Conservation (phyloP, 2,329 filamentous ascomycete species). For the Cercospora sesami region DNA sequence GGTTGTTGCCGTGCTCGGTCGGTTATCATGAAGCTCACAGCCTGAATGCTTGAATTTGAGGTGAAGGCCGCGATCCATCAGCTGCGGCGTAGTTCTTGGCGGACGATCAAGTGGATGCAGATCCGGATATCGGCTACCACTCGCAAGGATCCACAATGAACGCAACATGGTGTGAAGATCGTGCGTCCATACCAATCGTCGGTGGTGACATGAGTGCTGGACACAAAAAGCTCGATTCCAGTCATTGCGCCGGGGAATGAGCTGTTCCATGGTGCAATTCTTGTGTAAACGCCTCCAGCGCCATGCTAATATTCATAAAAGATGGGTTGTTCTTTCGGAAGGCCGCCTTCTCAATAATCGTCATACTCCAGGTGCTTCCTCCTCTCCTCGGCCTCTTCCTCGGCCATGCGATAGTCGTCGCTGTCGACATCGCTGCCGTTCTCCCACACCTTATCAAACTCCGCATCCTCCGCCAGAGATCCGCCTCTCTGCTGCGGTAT, state of each 20-base stretch:
- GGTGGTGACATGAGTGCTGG: background rate
- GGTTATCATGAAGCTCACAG: background rate
- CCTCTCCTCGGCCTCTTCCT: slow-evolving; percentile 69
- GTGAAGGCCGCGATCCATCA: background rate
- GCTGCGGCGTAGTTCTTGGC: background rate
- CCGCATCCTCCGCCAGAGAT: slow-evolving; percentile 62
- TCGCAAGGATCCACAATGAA: background rate
- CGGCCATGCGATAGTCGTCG: slow-evolving; percentile 75
- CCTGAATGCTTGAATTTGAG: background rate
- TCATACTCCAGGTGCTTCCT: slow-evolving; percentile 49
- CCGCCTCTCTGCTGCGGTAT: slow-evolving; percentile 48
- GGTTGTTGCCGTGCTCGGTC: background rate
- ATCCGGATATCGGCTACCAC: background rate
- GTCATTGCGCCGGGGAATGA: background rate
- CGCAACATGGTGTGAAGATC: background rate
- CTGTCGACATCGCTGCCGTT: slow-evolving; percentile 83
- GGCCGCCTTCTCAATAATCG: slow-evolving; percentile 24
- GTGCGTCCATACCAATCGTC: background rate
- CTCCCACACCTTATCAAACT: slow-evolving; percentile 81
- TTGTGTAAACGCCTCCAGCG: slow-evolving; percentile 1
- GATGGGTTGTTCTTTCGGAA: background rate
- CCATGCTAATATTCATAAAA: slow-evolving; percentile 6
- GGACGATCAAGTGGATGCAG: background rate
- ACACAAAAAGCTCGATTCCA: background rate
- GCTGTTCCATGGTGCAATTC: background rate